Base-by-base conservation (phyloP, 169 alveolate genomes). In the Pseudocohnilembus persalinus region DNA sequence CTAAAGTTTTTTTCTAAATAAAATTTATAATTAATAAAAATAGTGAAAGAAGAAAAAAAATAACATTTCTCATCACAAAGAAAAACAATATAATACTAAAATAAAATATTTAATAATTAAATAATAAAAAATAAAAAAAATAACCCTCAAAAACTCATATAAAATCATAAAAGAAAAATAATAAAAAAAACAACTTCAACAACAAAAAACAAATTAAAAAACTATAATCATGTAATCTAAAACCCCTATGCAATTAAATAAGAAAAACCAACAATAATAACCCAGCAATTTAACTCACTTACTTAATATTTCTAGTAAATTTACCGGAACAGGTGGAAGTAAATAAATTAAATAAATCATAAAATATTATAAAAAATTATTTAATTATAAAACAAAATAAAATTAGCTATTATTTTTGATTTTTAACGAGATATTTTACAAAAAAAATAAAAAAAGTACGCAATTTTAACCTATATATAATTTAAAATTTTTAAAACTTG, bases 261-360 rank as follows among this genome's bases (percentile, higher is more conserved):
- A n/a, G n/a, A n/a, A n/a, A n/a, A n/a, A n/a, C n/a, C n/a, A n/a
- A 49, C 20, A 49, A 20, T 49, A 49, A 20, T 20, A 4, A 11
- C 84, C 84, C 0, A 79, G 25, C 24, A 79, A 79, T 73, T 34
- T 35, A 64, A 79, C 84, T 63, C 84, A 85, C 74, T 63, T 85
- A 33, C 74, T 85, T 65, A 85, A 85, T 72, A 85, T 85, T 73
- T 79, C 86, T 49, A 76, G 77, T 35, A 85, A 85, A 76, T 85
- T 85, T 76, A 81, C 90, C 30, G 90, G 90, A 29, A 85, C 90
- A 32, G 90, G 90, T 30, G 90, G 90, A 85, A 85, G 90, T 85
- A 80, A 80, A 31, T 31, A 0, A 29, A 27, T 29, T 49, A 49
- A 11, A 20, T 49, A 11, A n/a, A n/a, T n/a, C n/a, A n/a, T n/a